Percentiles rank a stretch among this genome's conserved stretches.
Evolutionary conservation across 371 early-diverging fungal species (phyloP).

Genomic region (Mortierella sp.): DNA sequence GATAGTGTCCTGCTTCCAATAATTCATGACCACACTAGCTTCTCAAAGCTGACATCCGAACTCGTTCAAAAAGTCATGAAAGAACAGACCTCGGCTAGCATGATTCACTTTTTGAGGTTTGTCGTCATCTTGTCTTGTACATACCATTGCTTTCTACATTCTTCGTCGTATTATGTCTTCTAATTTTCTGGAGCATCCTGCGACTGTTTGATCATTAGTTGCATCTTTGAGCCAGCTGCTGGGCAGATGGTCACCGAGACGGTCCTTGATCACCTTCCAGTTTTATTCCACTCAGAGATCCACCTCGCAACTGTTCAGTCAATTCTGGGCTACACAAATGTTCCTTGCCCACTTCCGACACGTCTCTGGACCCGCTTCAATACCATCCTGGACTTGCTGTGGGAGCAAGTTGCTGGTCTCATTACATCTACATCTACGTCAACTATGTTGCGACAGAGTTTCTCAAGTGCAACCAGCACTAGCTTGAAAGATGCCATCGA

Average conservation of each 20-base stretch:
- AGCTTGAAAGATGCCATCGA: conserved; percentile 13
- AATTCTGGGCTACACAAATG: conserved; percentile 21
- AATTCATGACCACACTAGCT: background rate
- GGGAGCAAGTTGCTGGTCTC: conserved; percentile 15
- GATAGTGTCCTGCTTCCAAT: conserved; percentile 36
- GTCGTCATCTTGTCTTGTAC: background rate
- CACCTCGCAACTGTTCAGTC: conserved; percentile 22
- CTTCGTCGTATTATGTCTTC: background rate
- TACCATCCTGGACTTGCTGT: conserved; percentile 8
- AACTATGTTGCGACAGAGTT: background rate
- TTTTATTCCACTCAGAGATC: conserved; percentile 30
- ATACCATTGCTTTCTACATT: background rate
- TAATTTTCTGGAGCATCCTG: background rate
- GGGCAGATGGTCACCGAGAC: background rate
- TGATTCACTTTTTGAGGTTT: conserved; percentile 41
- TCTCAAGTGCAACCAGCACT: background rate
- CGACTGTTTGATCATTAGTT: conserved; percentile 8
- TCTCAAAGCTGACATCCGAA: conserved; percentile 31
- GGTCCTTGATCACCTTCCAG: background rate
- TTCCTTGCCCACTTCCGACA: conserved; percentile 39
- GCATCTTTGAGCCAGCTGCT: conserved; percentile 10
- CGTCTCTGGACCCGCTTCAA: conserved; percentile 39
- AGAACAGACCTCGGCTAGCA: conserved; percentile 28
- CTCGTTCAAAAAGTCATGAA: conserved; percentile 41
- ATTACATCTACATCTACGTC: background rate